Conservation (phyloP, 768 basidiomycete genomes). For the Imleria badia region DNA sequence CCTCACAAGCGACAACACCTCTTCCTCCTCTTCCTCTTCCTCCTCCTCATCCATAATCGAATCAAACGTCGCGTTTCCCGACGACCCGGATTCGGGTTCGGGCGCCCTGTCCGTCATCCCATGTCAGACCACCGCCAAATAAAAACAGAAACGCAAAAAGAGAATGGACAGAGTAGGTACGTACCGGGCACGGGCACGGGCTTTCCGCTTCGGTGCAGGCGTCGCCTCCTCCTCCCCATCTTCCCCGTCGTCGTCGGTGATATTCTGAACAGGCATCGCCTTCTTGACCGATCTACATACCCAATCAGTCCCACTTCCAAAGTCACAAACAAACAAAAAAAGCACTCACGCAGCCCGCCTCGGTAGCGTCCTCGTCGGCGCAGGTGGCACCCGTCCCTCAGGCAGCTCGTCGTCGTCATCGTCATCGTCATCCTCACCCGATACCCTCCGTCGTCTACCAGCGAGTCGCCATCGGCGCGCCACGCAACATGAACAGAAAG, state of each 20-base stretch:
- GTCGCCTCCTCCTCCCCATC: conserved; percentile 44
- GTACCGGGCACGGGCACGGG: background rate
- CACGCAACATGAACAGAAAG: background rate
- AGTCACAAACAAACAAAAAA: too few relatives aligned
- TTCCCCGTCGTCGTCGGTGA: conserved; percentile 29
- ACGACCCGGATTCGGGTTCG: conserved; percentile 5
- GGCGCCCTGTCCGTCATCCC: conserved; percentile 10
- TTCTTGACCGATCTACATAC: conserved; percentile 41
- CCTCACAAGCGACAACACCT: too few relatives aligned
- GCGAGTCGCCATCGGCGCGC: background rate
- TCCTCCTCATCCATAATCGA: conserved; percentile 57
- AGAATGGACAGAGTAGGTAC: too few relatives aligned
- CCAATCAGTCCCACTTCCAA: background rate
- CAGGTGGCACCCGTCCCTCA: conserved; percentile 28
- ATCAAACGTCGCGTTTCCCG: conserved; percentile 32
- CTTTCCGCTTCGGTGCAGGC: conserved; percentile 27
- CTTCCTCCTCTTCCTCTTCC: conserved; percentile 45
- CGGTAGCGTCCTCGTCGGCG: conserved; percentile 54
- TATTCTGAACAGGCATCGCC: conserved; percentile 25
- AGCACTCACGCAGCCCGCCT: too few relatives aligned
- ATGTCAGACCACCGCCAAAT: background rate
- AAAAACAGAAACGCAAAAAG: too few relatives aligned
- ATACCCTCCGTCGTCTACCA: conserved; percentile 54
- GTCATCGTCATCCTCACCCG: conserved; percentile 47
- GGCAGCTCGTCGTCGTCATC: conserved; percentile 44